phyloP scores from a whole-genome alignment of 106 monocot genomes.

The Acorus calamus region DNA sequence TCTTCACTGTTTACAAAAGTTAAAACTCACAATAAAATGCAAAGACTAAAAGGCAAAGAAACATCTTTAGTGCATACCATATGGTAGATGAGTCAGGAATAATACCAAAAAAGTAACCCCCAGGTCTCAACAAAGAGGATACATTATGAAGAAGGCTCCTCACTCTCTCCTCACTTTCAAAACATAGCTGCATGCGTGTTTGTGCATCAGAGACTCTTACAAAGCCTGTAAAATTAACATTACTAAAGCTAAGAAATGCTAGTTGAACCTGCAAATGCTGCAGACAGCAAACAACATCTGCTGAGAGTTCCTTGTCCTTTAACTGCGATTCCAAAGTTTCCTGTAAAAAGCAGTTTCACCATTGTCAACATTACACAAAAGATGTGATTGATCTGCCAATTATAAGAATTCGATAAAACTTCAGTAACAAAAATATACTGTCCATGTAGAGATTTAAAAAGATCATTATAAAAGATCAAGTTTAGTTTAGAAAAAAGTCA shows the following conservation, averaged over 20 bases:
- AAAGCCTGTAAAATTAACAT: too few species aligned
- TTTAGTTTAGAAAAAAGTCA: too few species aligned
- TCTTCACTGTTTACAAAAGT: too few species aligned
- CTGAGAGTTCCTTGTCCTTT: constrained; percentile 67
- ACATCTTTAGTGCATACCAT: constrained; percentile 44
- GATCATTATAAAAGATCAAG: too few species aligned
- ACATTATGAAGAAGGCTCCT: constrained; percentile 78
- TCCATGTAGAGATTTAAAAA: too few species aligned
- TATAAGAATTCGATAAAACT: too few species aligned
- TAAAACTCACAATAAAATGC: too few species aligned
- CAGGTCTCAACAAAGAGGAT: constrained; percentile 73
- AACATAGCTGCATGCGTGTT: constrained; percentile 44
- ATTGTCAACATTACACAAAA: background rate
- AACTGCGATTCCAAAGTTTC: constrained; percentile 42
- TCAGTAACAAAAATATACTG: too few species aligned
- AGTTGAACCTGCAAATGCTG: constrained; percentile 63
- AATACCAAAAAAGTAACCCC: constrained; percentile 92
- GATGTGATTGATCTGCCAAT: too few species aligned
- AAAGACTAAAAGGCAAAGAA: too few species aligned
- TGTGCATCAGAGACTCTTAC: background rate
- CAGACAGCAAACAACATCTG: constrained; percentile 83
- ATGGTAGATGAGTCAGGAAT: constrained; percentile 94
- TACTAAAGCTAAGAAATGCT: too few species aligned
- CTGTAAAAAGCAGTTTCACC: constrained; percentile 22
- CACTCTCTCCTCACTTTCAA: constrained; percentile 71